Percentiles rank a stretch among this genome's conserved stretches.
Evolutionary conservation across 2,329 filamentous ascomycete genomes (phyloP).

Genomic region (Talaromyces piceae): DNA sequence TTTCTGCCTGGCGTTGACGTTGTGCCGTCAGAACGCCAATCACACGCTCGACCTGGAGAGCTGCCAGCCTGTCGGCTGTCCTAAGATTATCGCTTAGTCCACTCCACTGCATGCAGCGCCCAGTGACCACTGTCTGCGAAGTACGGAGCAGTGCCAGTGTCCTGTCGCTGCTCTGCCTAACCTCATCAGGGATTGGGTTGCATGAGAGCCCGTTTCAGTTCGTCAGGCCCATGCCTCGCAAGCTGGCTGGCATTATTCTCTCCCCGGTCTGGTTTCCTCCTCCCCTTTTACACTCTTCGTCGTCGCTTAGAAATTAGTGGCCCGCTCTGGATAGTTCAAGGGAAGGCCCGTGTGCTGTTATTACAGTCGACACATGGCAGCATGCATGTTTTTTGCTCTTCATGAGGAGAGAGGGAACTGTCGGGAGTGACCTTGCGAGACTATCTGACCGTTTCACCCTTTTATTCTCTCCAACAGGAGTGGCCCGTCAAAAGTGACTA

Average conservation of each 20-base stretch:
- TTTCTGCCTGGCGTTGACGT: not conserved
- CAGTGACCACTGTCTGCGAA: not conserved
- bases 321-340: not conserved
- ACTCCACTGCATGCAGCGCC: too few species aligned
- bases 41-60: not conserved
- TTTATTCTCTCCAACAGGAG: not conserved
- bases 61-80: not conserved
- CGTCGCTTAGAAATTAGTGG: not conserved
- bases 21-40: slow-evolving; percentile 7
- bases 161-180: not conserved
- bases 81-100: not conserved
- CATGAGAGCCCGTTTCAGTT: not conserved
- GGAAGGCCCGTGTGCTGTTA: not conserved
- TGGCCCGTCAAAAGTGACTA: not conserved
- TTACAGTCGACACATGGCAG: not conserved
- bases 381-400: not conserved
- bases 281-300: not conserved
- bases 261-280: not conserved
- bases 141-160: not conserved
- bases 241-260: too few species aligned
- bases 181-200: not conserved
- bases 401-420: not conserved
- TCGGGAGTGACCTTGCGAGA: not conserved
- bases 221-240: not conserved
- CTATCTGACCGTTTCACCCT: not conserved